A percentile compares a stretch with the other conserved stretches of the same genome.
phyloP scores from a whole-genome alignment of 192 early-diverging fungal species.

The Rhizophagus prolifer region DNA sequence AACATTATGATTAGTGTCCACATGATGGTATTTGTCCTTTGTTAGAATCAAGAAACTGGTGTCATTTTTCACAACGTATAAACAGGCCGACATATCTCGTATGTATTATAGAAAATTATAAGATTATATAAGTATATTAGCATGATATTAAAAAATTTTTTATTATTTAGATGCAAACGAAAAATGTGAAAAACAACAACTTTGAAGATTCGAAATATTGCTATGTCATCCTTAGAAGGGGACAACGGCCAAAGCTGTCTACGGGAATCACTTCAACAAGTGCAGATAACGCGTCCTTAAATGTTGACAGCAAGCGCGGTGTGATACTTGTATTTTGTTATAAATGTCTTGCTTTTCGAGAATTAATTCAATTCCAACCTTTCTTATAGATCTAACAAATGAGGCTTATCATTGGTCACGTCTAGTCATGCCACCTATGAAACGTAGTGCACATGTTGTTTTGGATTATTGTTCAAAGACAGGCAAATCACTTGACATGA shows the following conservation, averaged over 20 bases:
- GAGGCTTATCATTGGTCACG: constrained; percentile 63
- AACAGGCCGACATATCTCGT: constrained; percentile 63
- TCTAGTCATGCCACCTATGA: constrained; percentile 72
- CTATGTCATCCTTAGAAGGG: constrained; percentile 74
- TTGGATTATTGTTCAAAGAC: constrained; percentile 62
- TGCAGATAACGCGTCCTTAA: neutral
- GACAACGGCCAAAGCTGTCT: constrained; percentile 42
- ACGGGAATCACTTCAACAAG: neutral
- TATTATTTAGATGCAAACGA: constrained; percentile 59
- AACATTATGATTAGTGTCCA: constrained; percentile 52
- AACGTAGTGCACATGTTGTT: constrained; percentile 74
- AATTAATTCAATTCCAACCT: neutral
- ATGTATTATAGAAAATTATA: neutral
- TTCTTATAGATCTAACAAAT: constrained; percentile 26
- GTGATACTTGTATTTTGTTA: neutral
- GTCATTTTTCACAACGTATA: constrained; percentile 80
- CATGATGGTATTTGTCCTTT: constrained; percentile 76
- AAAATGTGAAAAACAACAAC: constrained; percentile 60
- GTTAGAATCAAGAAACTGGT: constrained; percentile 62
- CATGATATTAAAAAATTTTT: neutral
- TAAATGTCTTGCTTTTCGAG: neutral
- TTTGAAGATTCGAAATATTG: constrained; percentile 76
- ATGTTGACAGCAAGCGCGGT: neutral
- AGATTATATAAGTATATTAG: neutral
- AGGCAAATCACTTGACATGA: constrained; percentile 31